Evolutionary conservation across 257 asterid genomes (phyloP).

Genomic region (Verbena officinalis): DNA sequence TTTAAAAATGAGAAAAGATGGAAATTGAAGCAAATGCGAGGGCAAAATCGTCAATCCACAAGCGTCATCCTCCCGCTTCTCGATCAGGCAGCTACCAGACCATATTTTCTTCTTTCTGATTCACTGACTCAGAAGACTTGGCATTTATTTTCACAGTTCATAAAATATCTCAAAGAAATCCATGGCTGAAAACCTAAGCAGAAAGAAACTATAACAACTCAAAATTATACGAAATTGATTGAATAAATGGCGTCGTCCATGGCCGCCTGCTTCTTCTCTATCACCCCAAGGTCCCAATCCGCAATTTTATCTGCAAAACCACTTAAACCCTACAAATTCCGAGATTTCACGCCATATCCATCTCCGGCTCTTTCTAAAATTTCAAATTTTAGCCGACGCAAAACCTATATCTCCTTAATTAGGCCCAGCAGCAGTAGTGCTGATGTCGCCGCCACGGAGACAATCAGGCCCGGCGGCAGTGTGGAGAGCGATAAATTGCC

Average conservation of each 20-base stretch:
- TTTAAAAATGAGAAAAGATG: too few species aligned
- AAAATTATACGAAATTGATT: neutral
- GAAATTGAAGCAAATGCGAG: too few species aligned
- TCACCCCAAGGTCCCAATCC: slow-evolving; percentile 33
- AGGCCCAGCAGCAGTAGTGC: slow-evolving; percentile 45
- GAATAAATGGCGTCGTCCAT: slow-evolving; percentile 49
- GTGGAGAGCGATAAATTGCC: slow-evolving; percentile 69
- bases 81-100: too few species aligned
- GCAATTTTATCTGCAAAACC: slow-evolving; percentile 28
- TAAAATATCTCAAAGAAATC: neutral
- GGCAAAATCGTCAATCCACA: too few species aligned
- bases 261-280: slow-evolving; percentile 46
- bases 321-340: slow-evolving; percentile 31
- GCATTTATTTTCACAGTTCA: neutral
- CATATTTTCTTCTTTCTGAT: too few species aligned
- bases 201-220: neutral
- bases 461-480: slow-evolving; percentile 43
- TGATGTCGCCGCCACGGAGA: slow-evolving; percentile 14
- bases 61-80: too few species aligned
- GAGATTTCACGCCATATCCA: slow-evolving; percentile 17
- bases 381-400: slow-evolving; percentile 4
- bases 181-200: slow-evolving; percentile 39
- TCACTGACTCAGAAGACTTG: too few species aligned
- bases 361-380: slow-evolving; percentile 3
- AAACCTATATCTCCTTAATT: slow-evolving; percentile 24